Conservation (phyloP, 805 yeast species). For the Saccharomyces mikatae region DNA sequence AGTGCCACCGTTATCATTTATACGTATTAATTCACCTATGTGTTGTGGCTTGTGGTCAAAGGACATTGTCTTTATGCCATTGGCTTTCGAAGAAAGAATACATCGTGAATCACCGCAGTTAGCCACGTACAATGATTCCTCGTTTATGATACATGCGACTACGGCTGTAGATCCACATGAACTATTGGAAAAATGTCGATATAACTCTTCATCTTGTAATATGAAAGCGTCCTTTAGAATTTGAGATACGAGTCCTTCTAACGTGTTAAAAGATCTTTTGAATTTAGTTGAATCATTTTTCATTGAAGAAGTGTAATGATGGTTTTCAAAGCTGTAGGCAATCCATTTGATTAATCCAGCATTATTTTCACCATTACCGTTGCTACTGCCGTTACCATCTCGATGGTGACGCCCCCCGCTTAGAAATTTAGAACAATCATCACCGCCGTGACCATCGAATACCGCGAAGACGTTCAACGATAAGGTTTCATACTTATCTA, state of each 20-base stretch:
- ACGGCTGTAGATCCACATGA: conserved; percentile 49
- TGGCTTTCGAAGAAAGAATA: conserved; percentile 39
- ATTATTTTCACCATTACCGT: conserved; percentile 9
- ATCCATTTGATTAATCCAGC: conserved; percentile 27
- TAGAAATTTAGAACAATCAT: conserved; percentile 48
- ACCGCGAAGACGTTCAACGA: conserved; percentile 50
- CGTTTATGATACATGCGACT: conserved; percentile 38
- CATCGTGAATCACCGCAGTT: conserved; percentile 75
- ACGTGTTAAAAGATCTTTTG: conserved; percentile 22
- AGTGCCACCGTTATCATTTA: conserved; percentile 88
- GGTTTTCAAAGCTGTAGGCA: conserved; percentile 23
- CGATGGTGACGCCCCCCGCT: conserved; percentile 23
- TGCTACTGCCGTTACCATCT: conserved; percentile 5
- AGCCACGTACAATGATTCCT: conserved; percentile 44
- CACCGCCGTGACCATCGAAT: conserved; percentile 81
- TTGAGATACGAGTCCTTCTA: conserved; percentile 31
- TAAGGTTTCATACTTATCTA: conserved; percentile 18
- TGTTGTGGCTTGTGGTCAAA: conserved; percentile 91
- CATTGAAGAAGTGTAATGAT: conserved; percentile 18
- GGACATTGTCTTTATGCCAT: conserved; percentile 55
- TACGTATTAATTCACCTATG: conserved; percentile 87
- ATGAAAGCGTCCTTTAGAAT: conserved; percentile 39
- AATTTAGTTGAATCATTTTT: conserved; percentile 3
- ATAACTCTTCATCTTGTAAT: conserved; percentile 39
- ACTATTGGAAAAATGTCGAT: conserved; percentile 32